These are phyloP conservation scores for Trapa bicornis DNA, from an alignment of 345 rosid species.

Conservation along the genomic window DNA sequence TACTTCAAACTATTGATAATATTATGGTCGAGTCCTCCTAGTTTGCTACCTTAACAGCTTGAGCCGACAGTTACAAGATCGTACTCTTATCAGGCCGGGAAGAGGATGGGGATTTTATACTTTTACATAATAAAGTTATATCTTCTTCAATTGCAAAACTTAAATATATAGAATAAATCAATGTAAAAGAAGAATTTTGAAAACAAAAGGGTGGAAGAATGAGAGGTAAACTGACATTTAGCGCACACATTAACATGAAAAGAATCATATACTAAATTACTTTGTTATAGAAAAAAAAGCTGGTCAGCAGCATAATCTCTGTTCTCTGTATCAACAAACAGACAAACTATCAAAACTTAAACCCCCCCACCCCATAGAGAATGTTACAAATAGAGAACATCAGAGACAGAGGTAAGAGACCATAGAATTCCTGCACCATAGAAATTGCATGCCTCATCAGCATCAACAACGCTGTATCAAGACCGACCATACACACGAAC, in stretches of 20 bases:
- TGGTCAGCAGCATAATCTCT: neutral
- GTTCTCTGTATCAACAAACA: neutral
- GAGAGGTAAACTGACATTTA: neutral
- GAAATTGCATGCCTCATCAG: neutral
- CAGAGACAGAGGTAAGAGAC: neutral
- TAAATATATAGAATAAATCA: no score
- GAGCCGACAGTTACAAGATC: no score
- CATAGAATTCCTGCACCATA: neutral
- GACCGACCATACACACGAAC: conserved; percentile 1
- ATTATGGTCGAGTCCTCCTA: no score
- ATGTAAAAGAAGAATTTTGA: no score
- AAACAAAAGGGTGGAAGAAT: no score
- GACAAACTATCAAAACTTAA: neutral
- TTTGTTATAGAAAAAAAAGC: neutral
- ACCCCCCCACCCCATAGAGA: neutral
- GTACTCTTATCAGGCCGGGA: no score
- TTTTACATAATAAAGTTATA: no score
- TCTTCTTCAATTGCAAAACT: no score
- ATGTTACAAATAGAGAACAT: neutral
- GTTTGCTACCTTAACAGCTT: no score
- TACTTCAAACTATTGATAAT: no score
- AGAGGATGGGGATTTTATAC: no score
- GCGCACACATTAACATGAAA: neutral
- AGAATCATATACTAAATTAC: neutral
- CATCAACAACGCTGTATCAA: neutral